Percentiles rank a stretch among this genome's conserved stretches.
Conservation (phyloP, 371 early-diverging fungal genomes). For the Rhizopus microsporus region DNA sequence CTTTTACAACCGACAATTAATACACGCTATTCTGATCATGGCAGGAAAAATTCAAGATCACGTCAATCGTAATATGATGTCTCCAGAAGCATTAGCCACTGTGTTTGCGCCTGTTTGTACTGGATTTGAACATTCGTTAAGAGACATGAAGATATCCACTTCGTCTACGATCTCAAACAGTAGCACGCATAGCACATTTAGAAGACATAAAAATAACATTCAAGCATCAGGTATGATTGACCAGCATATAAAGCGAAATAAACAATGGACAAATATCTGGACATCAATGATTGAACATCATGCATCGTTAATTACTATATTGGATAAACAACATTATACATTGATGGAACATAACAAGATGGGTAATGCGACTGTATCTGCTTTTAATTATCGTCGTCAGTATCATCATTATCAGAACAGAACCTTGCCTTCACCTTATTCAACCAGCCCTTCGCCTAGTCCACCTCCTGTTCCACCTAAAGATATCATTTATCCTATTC, state of each 20-base stretch:
- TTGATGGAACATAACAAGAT: not conserved
- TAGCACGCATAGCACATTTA: conserved; percentile 9
- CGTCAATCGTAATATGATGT: conserved; percentile 38
- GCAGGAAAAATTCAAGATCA: conserved; percentile 29
- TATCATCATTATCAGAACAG: conserved; percentile 4
- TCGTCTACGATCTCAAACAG: not conserved
- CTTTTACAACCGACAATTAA: conserved; percentile 33
- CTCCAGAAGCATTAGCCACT: conserved; percentile 46
- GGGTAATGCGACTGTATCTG: not conserved
- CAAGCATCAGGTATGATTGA: conserved; percentile 17
- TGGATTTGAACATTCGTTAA: conserved; percentile 39
- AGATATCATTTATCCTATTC: not conserved
- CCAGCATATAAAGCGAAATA: conserved; percentile 33
- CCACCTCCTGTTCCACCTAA: conserved; percentile 1
- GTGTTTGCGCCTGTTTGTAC: conserved; percentile 50
- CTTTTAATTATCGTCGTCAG: conserved; percentile 13
- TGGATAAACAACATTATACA: conserved; percentile 14
- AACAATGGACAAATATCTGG: conserved; percentile 47
- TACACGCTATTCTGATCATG: conserved; percentile 38
- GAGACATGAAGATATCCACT: conserved; percentile 4
- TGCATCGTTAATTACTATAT: conserved; percentile 15
- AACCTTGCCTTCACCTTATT: conserved; percentile 25
- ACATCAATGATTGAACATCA: conserved; percentile 44
- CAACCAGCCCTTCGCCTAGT: conserved; percentile 3
- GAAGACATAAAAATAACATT: conserved; percentile 5